Conservation (phyloP, 805 yeast genomes). For the Lipomyces spencermartinsiae region DNA sequence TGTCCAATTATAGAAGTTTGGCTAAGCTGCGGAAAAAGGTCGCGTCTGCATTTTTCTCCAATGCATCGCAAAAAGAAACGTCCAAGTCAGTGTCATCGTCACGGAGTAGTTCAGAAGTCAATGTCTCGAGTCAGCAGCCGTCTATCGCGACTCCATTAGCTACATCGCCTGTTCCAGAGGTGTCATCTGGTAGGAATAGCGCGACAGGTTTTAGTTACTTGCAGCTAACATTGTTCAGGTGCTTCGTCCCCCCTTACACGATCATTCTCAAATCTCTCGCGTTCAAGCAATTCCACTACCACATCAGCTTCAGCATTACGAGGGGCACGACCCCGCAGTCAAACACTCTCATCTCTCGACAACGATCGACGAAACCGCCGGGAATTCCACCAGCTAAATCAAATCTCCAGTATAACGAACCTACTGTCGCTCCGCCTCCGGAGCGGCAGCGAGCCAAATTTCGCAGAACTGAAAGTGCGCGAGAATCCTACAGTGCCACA, state of each 20-base stretch:
- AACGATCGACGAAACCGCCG: constrained; percentile 15
- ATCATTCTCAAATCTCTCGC: constrained; percentile 26
- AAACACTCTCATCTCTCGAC: constrained; percentile 32
- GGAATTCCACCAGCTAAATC: constrained; percentile 14
- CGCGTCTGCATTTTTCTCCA: constrained; percentile 24
- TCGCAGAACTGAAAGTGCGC: constrained; percentile 19
- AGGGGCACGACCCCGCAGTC: constrained; percentile 29
- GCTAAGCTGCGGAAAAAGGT: constrained; percentile 20
- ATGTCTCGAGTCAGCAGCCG: constrained; percentile 8
- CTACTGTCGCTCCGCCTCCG: constrained; percentile 29
- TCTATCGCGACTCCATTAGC: constrained; percentile 19
- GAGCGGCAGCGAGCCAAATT: constrained; percentile 34
- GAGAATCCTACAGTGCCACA: background rate
- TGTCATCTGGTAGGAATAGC: background rate
- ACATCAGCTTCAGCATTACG: background rate
- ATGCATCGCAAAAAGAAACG: constrained; percentile 11
- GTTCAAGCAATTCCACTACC: constrained; percentile 14
- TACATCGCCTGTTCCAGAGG: constrained; percentile 12
- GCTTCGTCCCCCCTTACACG: constrained; percentile 28
- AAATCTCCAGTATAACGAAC: constrained; percentile 21
- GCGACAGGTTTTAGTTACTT: background rate
- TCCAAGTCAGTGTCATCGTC: constrained; percentile 16
- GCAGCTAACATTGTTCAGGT: constrained; percentile 7
- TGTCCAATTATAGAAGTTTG: constrained; percentile 22
- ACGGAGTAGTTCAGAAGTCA: constrained; percentile 25